phyloP scores from a whole-genome alignment of 2,329 filamentous ascomycete genomes.

The Madurella mycetomatis region DNA sequence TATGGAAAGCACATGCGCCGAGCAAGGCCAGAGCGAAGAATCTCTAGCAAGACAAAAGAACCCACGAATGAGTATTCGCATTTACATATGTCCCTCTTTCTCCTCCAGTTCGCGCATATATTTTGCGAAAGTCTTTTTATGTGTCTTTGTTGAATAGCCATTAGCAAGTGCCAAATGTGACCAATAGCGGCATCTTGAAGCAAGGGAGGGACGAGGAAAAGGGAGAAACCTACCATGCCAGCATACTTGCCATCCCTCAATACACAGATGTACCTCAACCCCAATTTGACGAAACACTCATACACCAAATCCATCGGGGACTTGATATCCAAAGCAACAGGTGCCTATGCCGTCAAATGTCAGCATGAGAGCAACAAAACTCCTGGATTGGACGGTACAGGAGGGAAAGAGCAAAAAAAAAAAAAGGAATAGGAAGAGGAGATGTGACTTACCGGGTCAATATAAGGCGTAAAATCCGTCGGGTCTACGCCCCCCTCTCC shows the following conservation, averaged over 20 bases:
- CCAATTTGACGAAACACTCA: constrained; percentile 93
- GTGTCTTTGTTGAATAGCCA: constrained; percentile 48
- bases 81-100: constrained; percentile 23
- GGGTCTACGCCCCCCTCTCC: constrained; percentile 54
- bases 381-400: neutral
- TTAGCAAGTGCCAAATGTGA: constrained; percentile 14
- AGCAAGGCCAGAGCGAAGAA: neutral
- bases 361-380: constrained; percentile 27
- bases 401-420: neutral
- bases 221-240: constrained; percentile 64
- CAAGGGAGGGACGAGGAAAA: neutral
- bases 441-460: constrained; percentile 69
- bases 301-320: constrained; percentile 94
- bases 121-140: constrained; percentile 96
- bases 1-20: neutral
- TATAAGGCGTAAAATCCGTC: constrained; percentile 84
- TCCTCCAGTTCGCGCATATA: constrained; percentile 83
- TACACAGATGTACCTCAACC: constrained; percentile 88
- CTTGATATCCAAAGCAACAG: constrained; percentile 79
- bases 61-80: neutral
- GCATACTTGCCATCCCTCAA: constrained; percentile 78
- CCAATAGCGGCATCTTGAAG: neutral
- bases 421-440: neutral
- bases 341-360: constrained; percentile 46
- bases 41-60: neutral